These are phyloP conservation scores for Strigomonas galati DNA, from an alignment of 208 protist species.

Conservation along the genomic window DNA sequence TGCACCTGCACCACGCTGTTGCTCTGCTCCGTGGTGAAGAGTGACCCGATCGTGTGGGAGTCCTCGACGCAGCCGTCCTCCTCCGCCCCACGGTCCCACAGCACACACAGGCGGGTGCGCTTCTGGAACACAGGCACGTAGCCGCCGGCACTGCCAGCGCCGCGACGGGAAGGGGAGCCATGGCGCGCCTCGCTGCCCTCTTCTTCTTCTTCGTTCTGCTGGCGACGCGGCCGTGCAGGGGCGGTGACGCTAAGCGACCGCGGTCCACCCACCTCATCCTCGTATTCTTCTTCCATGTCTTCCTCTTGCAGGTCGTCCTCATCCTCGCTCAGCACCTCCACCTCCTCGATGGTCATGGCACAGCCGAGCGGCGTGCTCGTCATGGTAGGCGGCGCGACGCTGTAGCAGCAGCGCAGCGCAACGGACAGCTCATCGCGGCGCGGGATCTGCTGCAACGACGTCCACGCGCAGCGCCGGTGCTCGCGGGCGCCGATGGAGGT, in stretches of 20 bases:
- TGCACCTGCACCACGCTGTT: too few relatives aligned
- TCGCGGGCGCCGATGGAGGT: conserved; percentile 42
- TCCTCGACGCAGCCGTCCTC: conserved; percentile 54
- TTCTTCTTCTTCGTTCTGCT: neutral
- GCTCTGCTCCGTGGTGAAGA: neutral
- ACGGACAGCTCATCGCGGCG: conserved; percentile 25
- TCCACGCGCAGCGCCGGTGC: conserved; percentile 42
- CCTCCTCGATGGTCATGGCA: conserved; percentile 26
- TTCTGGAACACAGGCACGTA: neutral
- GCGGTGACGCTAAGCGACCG: neutral
- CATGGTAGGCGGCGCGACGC: conserved; percentile 36
- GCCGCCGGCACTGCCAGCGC: neutral
- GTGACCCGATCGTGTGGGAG: conserved; percentile 51
- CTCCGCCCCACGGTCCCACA: conserved; percentile 56
- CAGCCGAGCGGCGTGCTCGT: conserved; percentile 55
- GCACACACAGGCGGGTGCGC: conserved; percentile 25
- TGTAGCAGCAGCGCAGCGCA: conserved; percentile 42
- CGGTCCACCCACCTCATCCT: neutral
- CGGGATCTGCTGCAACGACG: conserved; percentile 37
- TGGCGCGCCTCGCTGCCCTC: too few relatives aligned
- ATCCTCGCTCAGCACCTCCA: too few relatives aligned
- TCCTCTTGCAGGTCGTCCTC: too few relatives aligned
- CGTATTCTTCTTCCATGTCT: too few relatives aligned
- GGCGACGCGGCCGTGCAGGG: neutral
- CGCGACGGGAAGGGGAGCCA: too few relatives aligned